These are phyloP conservation scores for Epichloe sp. DNA, from an alignment of 2,329 filamentous ascomycete species.

Conservation along the genomic window DNA sequence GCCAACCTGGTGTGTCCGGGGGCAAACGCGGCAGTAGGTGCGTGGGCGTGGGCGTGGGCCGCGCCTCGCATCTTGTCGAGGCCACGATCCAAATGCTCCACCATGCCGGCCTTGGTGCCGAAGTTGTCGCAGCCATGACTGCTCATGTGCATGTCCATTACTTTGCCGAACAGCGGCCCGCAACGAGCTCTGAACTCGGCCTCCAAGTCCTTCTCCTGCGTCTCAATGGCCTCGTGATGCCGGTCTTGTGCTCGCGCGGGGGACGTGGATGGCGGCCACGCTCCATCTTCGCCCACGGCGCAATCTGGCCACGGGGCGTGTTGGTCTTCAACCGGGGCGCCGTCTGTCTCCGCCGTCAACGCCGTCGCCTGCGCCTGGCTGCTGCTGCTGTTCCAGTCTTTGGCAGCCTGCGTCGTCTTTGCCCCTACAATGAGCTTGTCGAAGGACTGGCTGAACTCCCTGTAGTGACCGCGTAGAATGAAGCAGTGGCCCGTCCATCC, in stretches of 20 bases:
- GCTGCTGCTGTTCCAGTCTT: conserved; percentile 23
- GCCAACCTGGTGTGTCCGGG: conserved; percentile 19
- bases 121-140: conserved; percentile 23
- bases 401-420: conserved; percentile 28
- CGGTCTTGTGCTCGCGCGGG: conserved; percentile 27
- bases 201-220: conserved; percentile 36
- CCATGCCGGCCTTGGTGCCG: conserved; percentile 32
- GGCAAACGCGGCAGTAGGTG: conserved; percentile 11
- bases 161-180: conserved; percentile 33
- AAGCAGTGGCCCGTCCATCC: conserved; percentile 40
- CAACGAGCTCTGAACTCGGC: conserved; percentile 32
- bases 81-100: conserved; percentile 34
- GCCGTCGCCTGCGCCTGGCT: conserved; percentile 4
- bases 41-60: conserved; percentile 4
- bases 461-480: conserved; percentile 42
- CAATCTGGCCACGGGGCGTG: conserved; percentile 32
- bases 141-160: conserved; percentile 19
- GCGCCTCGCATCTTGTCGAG: conserved; percentile 28
- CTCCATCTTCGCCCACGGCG: conserved; percentile 30
- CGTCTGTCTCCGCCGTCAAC: conserved; percentile 10
- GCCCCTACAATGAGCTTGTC: conserved; percentile 34
- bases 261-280: conserved; percentile 23
- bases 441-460: conserved; percentile 40
- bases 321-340: conserved; percentile 19
- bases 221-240: conserved; percentile 23